These are phyloP conservation scores for Pseudozyma hubeiensis DNA, from an alignment of 1,284 basidiomycete genomes.

Conservation along the genomic window DNA sequence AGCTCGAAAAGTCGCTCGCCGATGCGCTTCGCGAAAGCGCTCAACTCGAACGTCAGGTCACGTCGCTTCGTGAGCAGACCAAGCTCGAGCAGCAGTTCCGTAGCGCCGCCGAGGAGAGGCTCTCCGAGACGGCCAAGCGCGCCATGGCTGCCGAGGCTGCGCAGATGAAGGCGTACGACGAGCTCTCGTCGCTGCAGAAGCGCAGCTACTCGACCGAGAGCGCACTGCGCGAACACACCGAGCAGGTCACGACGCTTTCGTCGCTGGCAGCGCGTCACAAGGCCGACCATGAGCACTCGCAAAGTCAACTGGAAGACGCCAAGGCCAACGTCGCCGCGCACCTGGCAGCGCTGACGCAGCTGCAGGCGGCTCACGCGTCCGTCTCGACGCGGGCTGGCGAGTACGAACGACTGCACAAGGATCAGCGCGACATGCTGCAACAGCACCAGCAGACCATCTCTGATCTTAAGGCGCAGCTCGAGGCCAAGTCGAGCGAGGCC, in stretches of 20 bases:
- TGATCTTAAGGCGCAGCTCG: conserved; percentile 79
- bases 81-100: conserved; percentile 74
- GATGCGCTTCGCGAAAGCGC: conserved; percentile 80
- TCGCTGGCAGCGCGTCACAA: conserved; percentile 83
- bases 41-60: conserved; percentile 79
- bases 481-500: conserved; percentile 70
- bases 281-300: conserved; percentile 79
- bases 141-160: conserved; percentile 85
- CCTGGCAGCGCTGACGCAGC: conserved; percentile 84
- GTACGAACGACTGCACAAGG: conserved; percentile 78
- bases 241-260: conserved; percentile 79
- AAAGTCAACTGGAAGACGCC: conserved; percentile 77
- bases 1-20: conserved; percentile 82
- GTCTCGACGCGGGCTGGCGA: conserved; percentile 83
- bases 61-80: conserved; percentile 69
- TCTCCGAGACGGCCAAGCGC: conserved; percentile 82
- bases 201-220: conserved; percentile 76
- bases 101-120: conserved; percentile 82
- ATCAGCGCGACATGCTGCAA: conserved; percentile 58
- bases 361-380: conserved; percentile 80
- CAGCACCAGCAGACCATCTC: conserved; percentile 74
- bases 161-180: conserved; percentile 78
- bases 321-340: conserved; percentile 78
- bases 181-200: conserved; percentile 80
- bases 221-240: conserved; percentile 81